phyloP scores from a whole-genome alignment of 176 grass and related monocot genomes.

The Melocanna baccifera region DNA sequence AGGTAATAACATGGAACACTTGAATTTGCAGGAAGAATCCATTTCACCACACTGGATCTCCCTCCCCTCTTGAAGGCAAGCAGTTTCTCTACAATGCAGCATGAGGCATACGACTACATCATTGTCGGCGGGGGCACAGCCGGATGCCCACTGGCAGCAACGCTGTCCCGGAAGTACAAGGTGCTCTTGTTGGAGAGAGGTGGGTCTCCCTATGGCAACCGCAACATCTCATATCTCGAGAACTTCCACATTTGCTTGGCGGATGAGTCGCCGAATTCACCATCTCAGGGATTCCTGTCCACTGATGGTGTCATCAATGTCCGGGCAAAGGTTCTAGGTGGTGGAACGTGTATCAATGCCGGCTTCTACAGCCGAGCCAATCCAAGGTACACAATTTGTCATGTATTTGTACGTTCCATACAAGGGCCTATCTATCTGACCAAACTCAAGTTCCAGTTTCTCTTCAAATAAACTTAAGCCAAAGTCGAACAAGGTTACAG shows the following conservation, averaged over 20 bases:
- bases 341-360: constrained; percentile 85
- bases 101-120: constrained; percentile 73
- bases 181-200: constrained; percentile 84
- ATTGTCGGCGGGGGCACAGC: constrained; percentile 80
- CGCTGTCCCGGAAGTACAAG: constrained; percentile 69
- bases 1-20: constrained; percentile 17
- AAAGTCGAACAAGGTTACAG: not conserved
- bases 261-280: constrained; percentile 55
- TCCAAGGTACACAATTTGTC: constrained; percentile 45
- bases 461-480: constrained; percentile 1
- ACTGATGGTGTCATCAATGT: constrained; percentile 91
- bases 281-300: constrained; percentile 79
- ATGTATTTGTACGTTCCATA: not conserved
- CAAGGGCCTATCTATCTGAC: not conserved
- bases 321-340: constrained; percentile 73
- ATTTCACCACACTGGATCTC: constrained; percentile 25
- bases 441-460: not conserved
- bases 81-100: constrained; percentile 44
- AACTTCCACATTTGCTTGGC: constrained; percentile 87
- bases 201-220: constrained; percentile 81
- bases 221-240: constrained; percentile 73
- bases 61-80: constrained; percentile 62
- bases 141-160: constrained; percentile 82
- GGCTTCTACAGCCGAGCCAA: constrained; percentile 92
- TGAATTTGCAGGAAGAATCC: constrained; percentile 54